Percentiles rank a stretch among this genome's conserved stretches.
phyloP scores from a whole-genome alignment of 1,139 yeast species.

The Waltiozyma sp. region DNA sequence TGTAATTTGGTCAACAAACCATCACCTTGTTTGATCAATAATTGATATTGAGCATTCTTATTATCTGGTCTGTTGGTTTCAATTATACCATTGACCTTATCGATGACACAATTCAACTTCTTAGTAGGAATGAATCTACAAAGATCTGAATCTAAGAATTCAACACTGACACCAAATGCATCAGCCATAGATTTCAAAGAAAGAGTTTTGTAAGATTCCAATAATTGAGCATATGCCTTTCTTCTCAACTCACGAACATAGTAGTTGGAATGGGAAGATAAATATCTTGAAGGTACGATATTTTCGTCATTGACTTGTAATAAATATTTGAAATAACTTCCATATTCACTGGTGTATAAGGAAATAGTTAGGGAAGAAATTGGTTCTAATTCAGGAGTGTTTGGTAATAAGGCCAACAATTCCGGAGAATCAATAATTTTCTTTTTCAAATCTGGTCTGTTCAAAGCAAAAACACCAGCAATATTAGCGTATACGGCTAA shows the following conservation, averaged over 20 bases:
- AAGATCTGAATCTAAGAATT: constrained; percentile 72
- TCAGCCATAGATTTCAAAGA: constrained; percentile 89
- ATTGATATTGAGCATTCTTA: constrained; percentile 88
- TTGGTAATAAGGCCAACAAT: constrained; percentile 67
- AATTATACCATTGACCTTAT: constrained; percentile 88
- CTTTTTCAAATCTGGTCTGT: constrained; percentile 72
- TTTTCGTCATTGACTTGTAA: constrained; percentile 71
- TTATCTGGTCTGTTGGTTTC: constrained; percentile 95
- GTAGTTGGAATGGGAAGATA: constrained; percentile 69
- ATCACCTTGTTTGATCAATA: constrained; percentile 86
- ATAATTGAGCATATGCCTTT: constrained; percentile 86
- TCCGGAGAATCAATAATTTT: constrained; percentile 93
- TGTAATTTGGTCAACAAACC: constrained; percentile 85
- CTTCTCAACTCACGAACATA: constrained; percentile 90
- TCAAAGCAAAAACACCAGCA: constrained; percentile 74
- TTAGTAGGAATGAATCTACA: constrained; percentile 89
- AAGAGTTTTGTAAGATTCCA: constrained; percentile 88
- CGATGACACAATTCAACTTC: constrained; percentile 90
- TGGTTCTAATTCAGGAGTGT: constrained; percentile 66
- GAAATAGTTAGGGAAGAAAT: constrained; percentile 77
- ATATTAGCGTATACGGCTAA: constrained; percentile 83
- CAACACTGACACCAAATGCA: constrained; percentile 80
- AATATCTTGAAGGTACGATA: constrained; percentile 62
- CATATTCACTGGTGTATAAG: constrained; percentile 81
- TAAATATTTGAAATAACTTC: constrained; percentile 66